Evolutionary conservation across 257 asterid genomes (phyloP).

Genomic region (Buddleja alternifolia): DNA sequence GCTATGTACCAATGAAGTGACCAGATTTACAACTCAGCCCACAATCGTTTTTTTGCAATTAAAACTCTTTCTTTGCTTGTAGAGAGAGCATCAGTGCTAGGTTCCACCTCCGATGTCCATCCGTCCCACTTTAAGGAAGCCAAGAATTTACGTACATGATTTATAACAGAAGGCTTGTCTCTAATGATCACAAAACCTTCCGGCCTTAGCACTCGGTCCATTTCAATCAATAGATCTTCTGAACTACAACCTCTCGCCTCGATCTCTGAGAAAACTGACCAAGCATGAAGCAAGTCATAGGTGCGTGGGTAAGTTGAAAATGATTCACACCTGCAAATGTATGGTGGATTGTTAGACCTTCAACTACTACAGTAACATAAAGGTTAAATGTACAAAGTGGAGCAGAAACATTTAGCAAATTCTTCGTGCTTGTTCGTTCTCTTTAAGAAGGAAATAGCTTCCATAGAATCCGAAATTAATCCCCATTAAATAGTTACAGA

Average conservation of each 20-base stretch:
- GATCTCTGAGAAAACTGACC: constrained; percentile 73
- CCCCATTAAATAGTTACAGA: too few species aligned
- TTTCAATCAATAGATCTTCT: constrained; percentile 85
- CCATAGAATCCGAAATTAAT: too few species aligned
- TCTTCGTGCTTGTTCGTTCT: neutral
- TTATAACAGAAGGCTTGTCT: constrained; percentile 62
- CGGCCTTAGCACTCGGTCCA: constrained; percentile 90
- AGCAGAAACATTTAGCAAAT: neutral
- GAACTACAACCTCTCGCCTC: constrained; percentile 71
- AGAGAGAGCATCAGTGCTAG: constrained; percentile 63
- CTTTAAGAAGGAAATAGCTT: neutral
- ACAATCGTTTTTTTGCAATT: constrained; percentile 62
- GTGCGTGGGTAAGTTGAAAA: constrained; percentile 97
- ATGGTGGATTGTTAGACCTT: constrained; percentile 23
- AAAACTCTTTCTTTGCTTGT: constrained; percentile 66
- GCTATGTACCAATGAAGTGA: constrained; percentile 28
- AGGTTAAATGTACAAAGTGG: neutral
- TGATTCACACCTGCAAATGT: constrained; percentile 83
- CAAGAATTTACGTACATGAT: constrained; percentile 58
- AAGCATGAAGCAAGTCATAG: constrained; percentile 87
- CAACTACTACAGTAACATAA: neutral
- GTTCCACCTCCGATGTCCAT: constrained; percentile 83
- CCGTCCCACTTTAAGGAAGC: constrained; percentile 80
- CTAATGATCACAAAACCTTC: constrained; percentile 83
- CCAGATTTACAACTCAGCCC: constrained; percentile 43